Base-by-base conservation (phyloP, 2,329 filamentous ascomycete genomes). In the Didymella pinodella region DNA sequence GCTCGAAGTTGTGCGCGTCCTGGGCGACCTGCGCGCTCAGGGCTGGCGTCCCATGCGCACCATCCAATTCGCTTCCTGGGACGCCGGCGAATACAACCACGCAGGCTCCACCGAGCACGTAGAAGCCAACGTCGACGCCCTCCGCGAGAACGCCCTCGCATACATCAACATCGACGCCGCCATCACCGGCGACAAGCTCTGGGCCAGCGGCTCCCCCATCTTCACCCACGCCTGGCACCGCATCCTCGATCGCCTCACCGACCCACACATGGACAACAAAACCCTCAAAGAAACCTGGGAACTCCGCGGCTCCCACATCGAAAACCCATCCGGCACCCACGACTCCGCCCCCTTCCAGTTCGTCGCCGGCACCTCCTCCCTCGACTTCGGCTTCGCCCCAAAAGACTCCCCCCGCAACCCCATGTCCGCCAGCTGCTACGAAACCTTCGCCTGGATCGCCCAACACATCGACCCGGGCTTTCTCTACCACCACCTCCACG, bases 61-160 rank as follows among this genome's bases (percentile, higher is more conserved):
- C 3, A 96, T 99, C 64, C 91, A 96, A 75, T 98, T 99, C 76
- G 93, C 93, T 72, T 97, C 92, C 32, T 99, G 95, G 95, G 95
- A 99, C 75, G 95, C 87, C 4, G 90, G 90, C 67, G 92, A 94
- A 77, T 98, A 97, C 80, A 97, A 97, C 77, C 81, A 95, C 45
- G 91, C 97, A 57, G 95, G 95, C 8, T 96, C 92, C 11, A 98
- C 95, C 1, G 95, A 99, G 76, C 94, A 90, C 70, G 95, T 99
- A 45, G 95, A 99, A 79, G 89, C 90, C 46, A 89, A 94, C 66
- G 82, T 92, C 28, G 88, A 93, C 0, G 76, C 80, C 3, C 83
- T 99, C 7, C 89, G 91, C 41, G 81, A 85, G 18, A 85, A 95
- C 67, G 94, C 86, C 0, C 87, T 92, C 63, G 93, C 91, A 10